Evolutionary conservation across 306 rosid genomes (phyloP).

Genomic region (Castanopsis chinensis): DNA sequence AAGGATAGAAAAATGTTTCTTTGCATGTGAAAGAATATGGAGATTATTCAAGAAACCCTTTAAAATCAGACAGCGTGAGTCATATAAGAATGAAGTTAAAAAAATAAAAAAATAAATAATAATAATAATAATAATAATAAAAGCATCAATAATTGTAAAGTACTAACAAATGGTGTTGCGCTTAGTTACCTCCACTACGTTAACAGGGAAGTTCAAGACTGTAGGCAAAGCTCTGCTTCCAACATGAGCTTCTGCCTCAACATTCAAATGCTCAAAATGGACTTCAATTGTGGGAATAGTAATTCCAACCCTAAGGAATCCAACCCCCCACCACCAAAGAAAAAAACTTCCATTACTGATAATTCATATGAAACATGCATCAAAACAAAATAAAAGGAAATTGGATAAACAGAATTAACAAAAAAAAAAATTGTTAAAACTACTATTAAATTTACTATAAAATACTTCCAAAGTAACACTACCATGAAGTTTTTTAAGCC

Average conservation of each 20-base stretch:
- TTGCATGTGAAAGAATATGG: slow-evolving; percentile 31
- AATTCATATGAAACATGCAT: not conserved
- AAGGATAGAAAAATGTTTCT: slow-evolving; percentile 50
- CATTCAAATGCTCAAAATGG: slow-evolving; percentile 55
- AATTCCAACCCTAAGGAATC: slow-evolving; percentile 55
- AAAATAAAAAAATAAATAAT: not conserved
- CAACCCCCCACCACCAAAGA: not conserved
- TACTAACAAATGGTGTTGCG: not conserved
- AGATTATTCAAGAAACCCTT: slow-evolving; percentile 38
- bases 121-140: not conserved
- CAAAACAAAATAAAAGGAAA: not conserved
- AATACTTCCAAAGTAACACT: no score
- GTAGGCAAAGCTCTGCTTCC: slow-evolving; percentile 71
- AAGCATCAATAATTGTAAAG: not conserved
- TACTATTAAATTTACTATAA: no score
- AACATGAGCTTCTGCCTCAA: slow-evolving; percentile 60
- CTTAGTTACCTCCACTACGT: slow-evolving; percentile 37
- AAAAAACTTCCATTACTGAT: not conserved
- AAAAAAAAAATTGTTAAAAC: not conserved
- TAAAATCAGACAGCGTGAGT: not conserved
- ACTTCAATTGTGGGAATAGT: slow-evolving; percentile 67
- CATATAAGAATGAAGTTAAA: slow-evolving; percentile 6
- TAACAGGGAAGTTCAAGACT: slow-evolving; percentile 39
- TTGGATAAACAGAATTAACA: not conserved
- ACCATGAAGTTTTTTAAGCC: no score